Evolutionary conservation across 176 grass and related monocot genomes (phyloP).

Genomic region (Triticum timopheevii): DNA sequence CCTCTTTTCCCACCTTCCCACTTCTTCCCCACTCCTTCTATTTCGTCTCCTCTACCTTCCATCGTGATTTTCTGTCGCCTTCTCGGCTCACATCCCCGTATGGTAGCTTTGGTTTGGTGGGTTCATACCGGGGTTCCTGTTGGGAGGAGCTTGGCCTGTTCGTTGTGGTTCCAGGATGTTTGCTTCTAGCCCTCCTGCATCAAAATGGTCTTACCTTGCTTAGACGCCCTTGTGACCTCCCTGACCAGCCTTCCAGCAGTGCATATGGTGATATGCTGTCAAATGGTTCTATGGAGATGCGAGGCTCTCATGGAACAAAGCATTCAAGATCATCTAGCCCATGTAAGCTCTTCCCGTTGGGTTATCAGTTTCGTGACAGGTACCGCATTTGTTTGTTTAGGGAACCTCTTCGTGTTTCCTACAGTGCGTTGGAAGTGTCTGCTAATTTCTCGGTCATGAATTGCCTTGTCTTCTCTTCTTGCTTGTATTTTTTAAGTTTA

Average conservation of each 20-base stretch:
- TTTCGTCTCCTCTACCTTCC: too few relatives aligned
- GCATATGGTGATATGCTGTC: constrained; percentile 7
- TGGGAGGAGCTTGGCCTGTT: too few relatives aligned
- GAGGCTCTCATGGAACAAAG: not conserved
- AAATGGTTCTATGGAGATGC: not conserved
- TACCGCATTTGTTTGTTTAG: not conserved
- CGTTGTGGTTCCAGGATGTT: not conserved
- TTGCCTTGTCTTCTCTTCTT: not conserved
- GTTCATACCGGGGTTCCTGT: too few relatives aligned
- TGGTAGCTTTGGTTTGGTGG: too few relatives aligned
- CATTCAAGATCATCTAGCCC: constrained; percentile 11
- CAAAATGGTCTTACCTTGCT: constrained; percentile 4
- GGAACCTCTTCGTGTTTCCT: not conserved
- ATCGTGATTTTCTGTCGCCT: too few relatives aligned
- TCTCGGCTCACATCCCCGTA: too few relatives aligned
- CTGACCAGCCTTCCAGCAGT: constrained; percentile 14
- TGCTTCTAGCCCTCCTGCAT: constrained; percentile 21
- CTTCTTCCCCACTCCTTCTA: too few relatives aligned
- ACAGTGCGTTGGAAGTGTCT: not conserved
- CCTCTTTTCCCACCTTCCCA: not conserved
- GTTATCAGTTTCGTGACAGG: not conserved
- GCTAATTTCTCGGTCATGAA: constrained; percentile 14
- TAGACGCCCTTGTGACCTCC: not conserved
- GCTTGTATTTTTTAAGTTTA: not conserved
- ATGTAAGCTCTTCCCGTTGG: not conserved